phyloP scores from a whole-genome alignment of 495 filamentous ascomycete species.

The Penicillium salamii region DNA sequence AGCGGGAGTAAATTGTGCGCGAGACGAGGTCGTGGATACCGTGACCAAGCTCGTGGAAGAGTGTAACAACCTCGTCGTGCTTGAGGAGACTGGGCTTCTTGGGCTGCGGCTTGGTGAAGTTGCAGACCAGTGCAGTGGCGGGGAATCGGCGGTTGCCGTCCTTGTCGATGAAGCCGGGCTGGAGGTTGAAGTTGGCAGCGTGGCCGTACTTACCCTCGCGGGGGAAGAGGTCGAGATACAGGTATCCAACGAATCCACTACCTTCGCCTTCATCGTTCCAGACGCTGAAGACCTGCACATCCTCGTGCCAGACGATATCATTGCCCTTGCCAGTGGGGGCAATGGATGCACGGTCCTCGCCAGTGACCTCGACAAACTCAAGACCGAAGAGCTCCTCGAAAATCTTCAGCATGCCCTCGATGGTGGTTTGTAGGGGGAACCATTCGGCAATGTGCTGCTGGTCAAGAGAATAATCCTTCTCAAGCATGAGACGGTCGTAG shows the following conservation, averaged over 20 bases:
- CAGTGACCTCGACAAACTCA: slow-evolving; percentile 78
- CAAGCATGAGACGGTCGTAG: slow-evolving; percentile 90
- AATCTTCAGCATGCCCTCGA: slow-evolving; percentile 87
- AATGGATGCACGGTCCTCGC: slow-evolving; percentile 54
- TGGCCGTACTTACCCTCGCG: slow-evolving; percentile 67
- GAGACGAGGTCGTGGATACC: slow-evolving; percentile 73
- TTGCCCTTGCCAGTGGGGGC: slow-evolving; percentile 56
- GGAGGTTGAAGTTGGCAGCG: slow-evolving; percentile 76
- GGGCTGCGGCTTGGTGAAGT: slow-evolving; percentile 67
- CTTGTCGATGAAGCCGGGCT: slow-evolving; percentile 61
- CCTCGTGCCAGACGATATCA: slow-evolving; percentile 70
- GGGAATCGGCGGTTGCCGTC: slow-evolving; percentile 62
- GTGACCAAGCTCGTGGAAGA: slow-evolving; percentile 74
- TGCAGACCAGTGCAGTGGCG: slow-evolving; percentile 68
- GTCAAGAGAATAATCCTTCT: slow-evolving; percentile 86
- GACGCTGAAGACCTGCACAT: slow-evolving; percentile 67
- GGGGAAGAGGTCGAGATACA: slow-evolving; percentile 68
- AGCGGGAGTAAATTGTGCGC: slow-evolving; percentile 63
- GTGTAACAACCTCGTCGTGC: slow-evolving; percentile 67
- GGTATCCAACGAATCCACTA: slow-evolving; percentile 65
- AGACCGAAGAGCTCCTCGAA: slow-evolving; percentile 93
- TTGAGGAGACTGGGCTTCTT: slow-evolving; percentile 69
- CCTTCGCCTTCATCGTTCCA: slow-evolving; percentile 68
- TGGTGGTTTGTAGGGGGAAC: slow-evolving; percentile 82
- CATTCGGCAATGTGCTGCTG: slow-evolving; percentile 89